A percentile compares a stretch with the other conserved stretches of the same genome.
Conservation (phyloP, 371 early-diverging fungal genomes). For the Mucor circinelloides region DNA sequence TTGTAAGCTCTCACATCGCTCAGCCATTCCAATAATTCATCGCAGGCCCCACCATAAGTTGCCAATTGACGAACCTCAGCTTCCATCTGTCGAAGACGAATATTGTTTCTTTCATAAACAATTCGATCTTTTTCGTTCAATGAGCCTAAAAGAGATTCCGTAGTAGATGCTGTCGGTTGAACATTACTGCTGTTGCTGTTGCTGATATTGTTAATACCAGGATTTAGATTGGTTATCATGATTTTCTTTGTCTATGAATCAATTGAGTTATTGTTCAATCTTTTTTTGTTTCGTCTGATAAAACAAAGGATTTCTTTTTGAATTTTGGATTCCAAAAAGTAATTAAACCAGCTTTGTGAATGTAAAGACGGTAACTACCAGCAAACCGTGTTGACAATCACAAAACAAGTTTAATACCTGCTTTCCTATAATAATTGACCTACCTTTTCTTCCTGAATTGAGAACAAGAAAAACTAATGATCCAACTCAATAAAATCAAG, state of each 20-base stretch:
- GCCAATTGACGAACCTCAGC: constrained; percentile 26
- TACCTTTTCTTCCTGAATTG: neutral
- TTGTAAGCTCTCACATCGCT: constrained; percentile 40
- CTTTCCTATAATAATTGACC: neutral
- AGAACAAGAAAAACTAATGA: neutral
- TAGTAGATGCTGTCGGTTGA: neutral
- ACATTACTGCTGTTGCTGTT: neutral
- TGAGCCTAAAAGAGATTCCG: neutral
- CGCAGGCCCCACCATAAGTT: constrained; percentile 42
- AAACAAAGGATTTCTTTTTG: neutral
- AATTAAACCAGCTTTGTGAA: neutral
- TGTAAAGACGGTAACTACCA: neutral
- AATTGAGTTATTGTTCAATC: neutral
- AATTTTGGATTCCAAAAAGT: neutral
- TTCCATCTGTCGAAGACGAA: constrained; percentile 28
- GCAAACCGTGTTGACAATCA: neutral
- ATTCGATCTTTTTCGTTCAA: neutral
- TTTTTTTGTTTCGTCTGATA: neutral
- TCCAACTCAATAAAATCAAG: neutral
- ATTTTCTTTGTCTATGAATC: neutral
- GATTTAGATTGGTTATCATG: neutral
- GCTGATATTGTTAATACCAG: neutral
- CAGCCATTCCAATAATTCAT: constrained; percentile 41
- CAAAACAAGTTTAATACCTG: neutral
- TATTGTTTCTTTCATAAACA: constrained; percentile 27